Evolutionary conservation across 352 stramenopile genomes (phyloP).

Genomic region (Phytophthora constricta): DNA sequence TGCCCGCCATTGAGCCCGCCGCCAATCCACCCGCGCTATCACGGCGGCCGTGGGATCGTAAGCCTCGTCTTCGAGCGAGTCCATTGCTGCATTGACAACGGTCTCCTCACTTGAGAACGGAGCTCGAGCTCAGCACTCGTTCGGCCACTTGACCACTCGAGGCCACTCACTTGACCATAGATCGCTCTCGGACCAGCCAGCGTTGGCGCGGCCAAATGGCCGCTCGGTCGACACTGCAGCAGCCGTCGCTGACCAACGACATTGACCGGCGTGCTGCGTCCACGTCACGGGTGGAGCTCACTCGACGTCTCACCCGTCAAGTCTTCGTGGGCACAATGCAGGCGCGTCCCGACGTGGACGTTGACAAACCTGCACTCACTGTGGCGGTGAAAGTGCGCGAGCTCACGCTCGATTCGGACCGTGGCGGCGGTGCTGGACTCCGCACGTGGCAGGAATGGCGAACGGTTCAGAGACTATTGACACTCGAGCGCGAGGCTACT

Average conservation of each 20-base stretch:
- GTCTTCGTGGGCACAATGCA: conserved; percentile 42
- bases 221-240: conserved; percentile 21
- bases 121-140: conserved; percentile 22
- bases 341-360: conserved; percentile 13
- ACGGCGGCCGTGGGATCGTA: conserved; percentile 41
- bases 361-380: conserved; percentile 20
- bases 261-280: conserved; percentile 19
- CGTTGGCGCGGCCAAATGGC: conserved; percentile 4
- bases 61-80: conserved; percentile 27
- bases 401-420: conserved; percentile 43
- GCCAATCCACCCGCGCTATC: conserved; percentile 38
- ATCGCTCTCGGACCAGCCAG: neutral
- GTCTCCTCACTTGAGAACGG: conserved; percentile 50
- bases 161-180: neutral
- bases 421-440: conserved; percentile 38
- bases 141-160: too few relatives aligned
- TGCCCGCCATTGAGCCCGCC: too few relatives aligned
- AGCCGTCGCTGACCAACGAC: conserved; percentile 28
- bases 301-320: conserved; percentile 35
- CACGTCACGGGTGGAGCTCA: conserved; percentile 32
- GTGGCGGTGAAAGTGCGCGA: conserved; percentile 46
- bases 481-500: conserved; percentile 31
- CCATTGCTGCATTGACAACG: conserved; percentile 20
- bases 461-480: conserved; percentile 39
- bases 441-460: conserved; percentile 51